Conservation (phyloP, 768 basidiomycete genomes). For the Infundibulicybe gibba region DNA sequence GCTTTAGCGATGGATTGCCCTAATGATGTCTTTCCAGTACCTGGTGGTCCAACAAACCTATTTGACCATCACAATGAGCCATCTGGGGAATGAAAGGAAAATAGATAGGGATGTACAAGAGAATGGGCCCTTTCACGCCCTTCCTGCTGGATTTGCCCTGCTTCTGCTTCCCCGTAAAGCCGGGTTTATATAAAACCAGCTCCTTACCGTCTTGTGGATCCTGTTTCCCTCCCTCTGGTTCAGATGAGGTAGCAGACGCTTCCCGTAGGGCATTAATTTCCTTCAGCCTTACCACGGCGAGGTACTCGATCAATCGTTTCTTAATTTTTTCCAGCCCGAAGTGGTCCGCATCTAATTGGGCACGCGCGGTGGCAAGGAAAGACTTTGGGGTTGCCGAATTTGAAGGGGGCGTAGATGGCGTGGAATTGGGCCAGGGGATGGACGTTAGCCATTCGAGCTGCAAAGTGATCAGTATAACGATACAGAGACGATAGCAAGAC, state of each 20-base stretch:
- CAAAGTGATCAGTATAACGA: slow-evolving; percentile 8
- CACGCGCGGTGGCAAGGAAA: slow-evolving; percentile 68
- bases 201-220: too few species aligned
- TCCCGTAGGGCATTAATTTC: slow-evolving; percentile 41
- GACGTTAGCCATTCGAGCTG: slow-evolving; percentile 85
- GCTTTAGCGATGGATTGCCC: slow-evolving; percentile 87
- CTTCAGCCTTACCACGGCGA: slow-evolving; percentile 75
- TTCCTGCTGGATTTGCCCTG: slow-evolving; percentile 25
- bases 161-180: slow-evolving; percentile 6
- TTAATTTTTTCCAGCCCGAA: slow-evolving; percentile 93
- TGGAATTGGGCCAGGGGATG: slow-evolving; percentile 74
- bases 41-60: slow-evolving; percentile 88
- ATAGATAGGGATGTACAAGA: slow-evolving; percentile 41
- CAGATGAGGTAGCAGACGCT: slow-evolving; percentile 13
- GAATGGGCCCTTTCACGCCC: slow-evolving; percentile 65
- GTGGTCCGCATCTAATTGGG: slow-evolving; percentile 86
- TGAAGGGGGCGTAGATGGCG: slow-evolving; percentile 14
- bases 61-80: too few species aligned
- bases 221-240: too few species aligned
- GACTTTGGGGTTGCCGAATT: slow-evolving; percentile 35
- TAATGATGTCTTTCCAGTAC: slow-evolving; percentile 88
- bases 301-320: slow-evolving; percentile 85
- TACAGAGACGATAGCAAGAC: slow-evolving; percentile 19
- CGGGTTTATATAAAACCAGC: neutral
- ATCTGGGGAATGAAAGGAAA: neutral